phyloP scores from a whole-genome alignment of 108 stramenopile genomes.

The Cyclostephanos invisitatus region DNA sequence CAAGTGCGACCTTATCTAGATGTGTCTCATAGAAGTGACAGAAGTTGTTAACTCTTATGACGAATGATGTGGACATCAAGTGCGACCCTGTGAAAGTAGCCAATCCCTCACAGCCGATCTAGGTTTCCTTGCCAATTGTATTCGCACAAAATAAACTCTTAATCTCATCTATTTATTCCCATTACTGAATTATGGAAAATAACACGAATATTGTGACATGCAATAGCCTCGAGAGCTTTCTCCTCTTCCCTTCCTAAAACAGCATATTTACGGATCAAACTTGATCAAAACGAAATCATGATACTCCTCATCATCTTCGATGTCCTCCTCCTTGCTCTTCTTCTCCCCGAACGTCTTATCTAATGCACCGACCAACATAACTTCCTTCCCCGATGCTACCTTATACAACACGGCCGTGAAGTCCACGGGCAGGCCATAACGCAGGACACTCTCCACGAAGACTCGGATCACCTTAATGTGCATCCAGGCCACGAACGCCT shows the following conservation, averaged over 20 bases:
- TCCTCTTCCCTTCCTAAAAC: not conserved
- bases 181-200: not conserved
- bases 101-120: not conserved
- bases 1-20: not conserved
- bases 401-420: conserved; percentile 91
- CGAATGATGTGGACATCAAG: not conserved
- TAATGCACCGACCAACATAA: conserved; percentile 61
- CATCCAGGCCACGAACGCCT: conserved; percentile 97
- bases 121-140: not conserved
- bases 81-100: not conserved
- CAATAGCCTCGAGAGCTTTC: no score
- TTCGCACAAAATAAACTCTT: not conserved
- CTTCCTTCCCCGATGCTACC: conserved; percentile 76
- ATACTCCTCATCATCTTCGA: conserved; percentile 73
- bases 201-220: not conserved
- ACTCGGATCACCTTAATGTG: conserved; percentile 97
- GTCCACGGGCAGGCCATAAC: conserved; percentile 96
- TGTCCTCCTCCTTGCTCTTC: conserved; percentile 40
- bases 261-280: conserved; percentile 71
- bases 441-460: conserved; percentile 95
- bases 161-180: not conserved
- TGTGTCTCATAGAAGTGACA: no score
- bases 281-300: conserved; percentile 90
- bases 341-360: conserved; percentile 73
- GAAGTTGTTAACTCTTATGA: no score